These are phyloP conservation scores for Tremella mesenterica DNA, from an alignment of 768 basidiomycete species.

Conservation along the genomic window DNA sequence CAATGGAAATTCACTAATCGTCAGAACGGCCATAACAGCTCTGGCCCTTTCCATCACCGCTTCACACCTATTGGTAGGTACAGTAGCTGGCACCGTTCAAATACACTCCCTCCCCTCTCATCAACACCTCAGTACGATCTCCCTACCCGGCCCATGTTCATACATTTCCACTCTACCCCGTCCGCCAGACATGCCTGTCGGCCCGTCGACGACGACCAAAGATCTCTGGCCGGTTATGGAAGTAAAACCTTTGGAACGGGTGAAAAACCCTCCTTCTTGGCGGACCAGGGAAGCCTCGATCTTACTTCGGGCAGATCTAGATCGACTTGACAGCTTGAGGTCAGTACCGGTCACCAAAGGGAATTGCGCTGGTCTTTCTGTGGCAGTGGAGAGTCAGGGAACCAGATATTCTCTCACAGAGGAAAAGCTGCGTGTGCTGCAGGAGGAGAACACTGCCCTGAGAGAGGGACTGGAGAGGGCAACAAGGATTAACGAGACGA, in stretches of 20 bases:
- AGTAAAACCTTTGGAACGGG: constrained; percentile 40
- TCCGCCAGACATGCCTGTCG: constrained; percentile 66
- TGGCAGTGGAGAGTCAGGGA: not conserved
- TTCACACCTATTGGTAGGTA: constrained; percentile 73
- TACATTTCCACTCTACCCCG: constrained; percentile 69
- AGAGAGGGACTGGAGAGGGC: constrained; percentile 68
- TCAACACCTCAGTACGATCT: constrained; percentile 72
- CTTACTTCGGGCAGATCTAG: constrained; percentile 18
- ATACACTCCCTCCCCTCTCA: constrained; percentile 84
- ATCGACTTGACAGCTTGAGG: not conserved
- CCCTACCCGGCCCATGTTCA: constrained; percentile 52
- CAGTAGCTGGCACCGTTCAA: constrained; percentile 61
- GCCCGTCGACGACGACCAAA: not conserved
- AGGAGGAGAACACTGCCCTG: constrained; percentile 60
- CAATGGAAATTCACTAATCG: too few relatives aligned
- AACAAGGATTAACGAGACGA: constrained; percentile 81
- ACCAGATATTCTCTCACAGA: too few relatives aligned
- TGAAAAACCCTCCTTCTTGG: constrained; percentile 30
- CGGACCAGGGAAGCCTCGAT: constrained; percentile 32
- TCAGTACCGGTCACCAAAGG: too few relatives aligned
- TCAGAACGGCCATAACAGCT: constrained; percentile 62
- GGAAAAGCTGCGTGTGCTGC: constrained; percentile 50
- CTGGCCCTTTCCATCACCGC: constrained; percentile 69
- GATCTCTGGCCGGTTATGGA: constrained; percentile 41
- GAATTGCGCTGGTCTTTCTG: not conserved